Evolutionary conservation across 2,329 filamentous ascomycete genomes (phyloP), one percentile per base, ranked within the genome.

Genomic region (Colletotrichum gigasporum): DNA sequence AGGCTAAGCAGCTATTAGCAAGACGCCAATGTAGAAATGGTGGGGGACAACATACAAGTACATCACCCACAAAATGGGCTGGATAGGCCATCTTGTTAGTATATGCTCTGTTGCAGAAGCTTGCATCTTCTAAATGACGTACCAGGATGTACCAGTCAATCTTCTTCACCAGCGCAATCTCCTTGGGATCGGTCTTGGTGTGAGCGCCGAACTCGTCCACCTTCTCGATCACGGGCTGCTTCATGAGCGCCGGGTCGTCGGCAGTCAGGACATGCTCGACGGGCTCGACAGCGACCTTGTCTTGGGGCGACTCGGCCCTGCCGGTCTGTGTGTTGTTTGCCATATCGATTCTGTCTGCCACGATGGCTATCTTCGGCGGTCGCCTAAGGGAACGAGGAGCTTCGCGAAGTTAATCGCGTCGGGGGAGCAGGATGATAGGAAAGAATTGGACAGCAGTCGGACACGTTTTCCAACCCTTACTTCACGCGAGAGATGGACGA

Each of bases 151-250:
- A 75, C 39, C 69, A 56, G 66, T 78, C 76, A 4, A 78, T 69
- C 64, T 75, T 77, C 50, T 70, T 72, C 14, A 78, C 75, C 12
- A 78, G 66, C 5, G 72, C 72, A 62, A 77, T 77, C 50, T 78
- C 75, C 32, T 66, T 75, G 2, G 77, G 77, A 50, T 79, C 76
- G 3, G 76, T 78, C 69, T 79, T 79, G 53, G 74, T 73, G 53
- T 74, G 71, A 5, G 77, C 76, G 24, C 78, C 78, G 7, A 76
- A 78, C 68, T 79, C 77, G 57, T 79, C 78, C 9, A 68, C 57
- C 16, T 69, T 69, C n/a, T 69, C 69, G 12, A 55, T 20, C 12
- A 16, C 32, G n/a, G 52, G 50, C 22, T 56, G 51, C 48, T 67
- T 67, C 65, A 65, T 64, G 1, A 67, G 42, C 4, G 53, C 56